phyloP scores from a whole-genome alignment of 2,329 filamentous ascomycete genomes.

The Clonostachys rhizophaga region DNA sequence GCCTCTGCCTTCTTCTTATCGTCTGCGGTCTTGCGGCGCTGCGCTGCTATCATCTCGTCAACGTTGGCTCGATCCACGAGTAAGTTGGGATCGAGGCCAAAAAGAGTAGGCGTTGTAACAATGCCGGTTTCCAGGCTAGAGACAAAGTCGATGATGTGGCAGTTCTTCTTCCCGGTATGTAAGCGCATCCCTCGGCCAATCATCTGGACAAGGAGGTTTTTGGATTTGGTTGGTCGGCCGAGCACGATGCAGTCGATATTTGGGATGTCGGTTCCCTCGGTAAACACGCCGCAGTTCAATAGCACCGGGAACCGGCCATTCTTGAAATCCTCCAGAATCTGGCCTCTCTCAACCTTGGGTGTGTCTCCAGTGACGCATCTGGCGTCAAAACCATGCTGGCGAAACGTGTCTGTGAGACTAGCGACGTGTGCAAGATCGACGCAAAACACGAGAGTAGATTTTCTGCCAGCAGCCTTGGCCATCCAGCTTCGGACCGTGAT shows the following conservation, averaged over 20 bases:
- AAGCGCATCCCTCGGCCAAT: constrained; percentile 91
- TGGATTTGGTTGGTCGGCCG: constrained; percentile 81
- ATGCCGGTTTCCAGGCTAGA: constrained; percentile 80
- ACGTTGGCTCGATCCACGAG: constrained; percentile 64
- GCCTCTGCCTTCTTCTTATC: constrained; percentile 15
- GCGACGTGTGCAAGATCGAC: constrained; percentile 82
- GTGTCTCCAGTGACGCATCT: constrained; percentile 85
- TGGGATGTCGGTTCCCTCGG: constrained; percentile 95
- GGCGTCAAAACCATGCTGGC: constrained; percentile 74
- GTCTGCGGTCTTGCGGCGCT: constrained; percentile 39
- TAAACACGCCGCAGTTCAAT: constrained; percentile 93
- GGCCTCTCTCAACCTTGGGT: constrained; percentile 58
- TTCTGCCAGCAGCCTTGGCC: constrained; percentile 65
- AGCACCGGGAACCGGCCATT: constrained; percentile 77
- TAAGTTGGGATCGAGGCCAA: constrained; percentile 82
- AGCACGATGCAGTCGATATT: constrained; percentile 93
- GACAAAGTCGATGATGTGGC: constrained; percentile 96
- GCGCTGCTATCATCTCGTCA: constrained; percentile 54
- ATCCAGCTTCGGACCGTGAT: constrained; percentile 85
- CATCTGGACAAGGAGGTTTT: constrained; percentile 96
- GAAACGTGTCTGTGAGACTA: constrained; percentile 71
- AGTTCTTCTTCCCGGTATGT: constrained; percentile 75
- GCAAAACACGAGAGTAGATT: constrained; percentile 90
- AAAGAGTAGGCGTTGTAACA: constrained; percentile 85
- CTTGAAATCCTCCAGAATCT: constrained; percentile 72